Conservation (phyloP, 805 yeast genomes). For the Kuraishia floccosa region DNA sequence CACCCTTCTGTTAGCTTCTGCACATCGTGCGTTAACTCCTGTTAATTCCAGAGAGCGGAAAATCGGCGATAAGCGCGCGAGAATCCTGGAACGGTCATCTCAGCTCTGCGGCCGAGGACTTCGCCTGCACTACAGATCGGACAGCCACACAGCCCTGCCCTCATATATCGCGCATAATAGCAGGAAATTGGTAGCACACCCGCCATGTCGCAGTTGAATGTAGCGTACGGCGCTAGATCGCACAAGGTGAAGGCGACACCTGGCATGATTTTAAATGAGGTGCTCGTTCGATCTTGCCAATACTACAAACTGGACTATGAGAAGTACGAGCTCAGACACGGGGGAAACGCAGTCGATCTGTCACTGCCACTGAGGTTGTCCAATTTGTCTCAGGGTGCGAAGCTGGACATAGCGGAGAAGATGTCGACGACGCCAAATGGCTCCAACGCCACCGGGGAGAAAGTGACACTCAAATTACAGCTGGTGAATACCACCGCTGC, state of each 20-base stretch:
- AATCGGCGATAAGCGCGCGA: too few species aligned
- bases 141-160: too few species aligned
- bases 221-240: constrained; percentile 20
- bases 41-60: too few species aligned
- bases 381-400: constrained; percentile 32
- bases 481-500: constrained; percentile 4
- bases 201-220: constrained; percentile 25
- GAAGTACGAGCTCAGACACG: constrained; percentile 12
- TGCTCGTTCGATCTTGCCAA: constrained; percentile 19
- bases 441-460: constrained; percentile 2
- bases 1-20: too few species aligned
- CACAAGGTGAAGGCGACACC: constrained; percentile 22
- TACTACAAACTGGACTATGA: constrained; percentile 22
- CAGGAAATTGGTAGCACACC: background rate
- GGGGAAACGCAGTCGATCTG: constrained; percentile 19
- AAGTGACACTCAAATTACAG: constrained; percentile 13
- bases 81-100: too few species aligned
- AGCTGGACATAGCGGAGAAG: constrained; percentile 16
- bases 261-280: constrained; percentile 22
- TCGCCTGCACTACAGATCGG: too few species aligned
- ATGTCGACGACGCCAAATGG: background rate
- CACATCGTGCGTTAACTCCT: too few species aligned
- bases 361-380: constrained; percentile 30
- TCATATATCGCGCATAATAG: too few species aligned
- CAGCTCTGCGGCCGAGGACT: too few species aligned